These are phyloP conservation scores for Aureobasidium sp. DNA, from an alignment of 2,329 filamentous ascomycete species.

Conservation along the genomic window DNA sequence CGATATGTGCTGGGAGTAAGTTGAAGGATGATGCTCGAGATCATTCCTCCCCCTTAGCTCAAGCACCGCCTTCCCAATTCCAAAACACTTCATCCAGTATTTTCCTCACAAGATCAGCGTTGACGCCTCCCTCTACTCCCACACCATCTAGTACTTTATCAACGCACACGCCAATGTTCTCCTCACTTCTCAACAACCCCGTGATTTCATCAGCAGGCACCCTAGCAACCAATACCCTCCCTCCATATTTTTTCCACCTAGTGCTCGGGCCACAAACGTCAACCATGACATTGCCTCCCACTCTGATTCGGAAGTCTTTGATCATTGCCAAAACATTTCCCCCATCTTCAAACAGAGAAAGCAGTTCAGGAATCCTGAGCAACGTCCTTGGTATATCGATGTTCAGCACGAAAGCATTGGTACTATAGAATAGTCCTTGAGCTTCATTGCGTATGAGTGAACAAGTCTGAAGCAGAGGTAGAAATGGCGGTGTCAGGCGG, in stretches of 20 bases:
- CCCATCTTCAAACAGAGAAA: background rate
- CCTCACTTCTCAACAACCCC: background rate
- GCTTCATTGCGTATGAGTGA: background rate
- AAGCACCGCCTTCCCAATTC: background rate
- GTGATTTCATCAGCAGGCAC: background rate
- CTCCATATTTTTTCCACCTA: background rate
- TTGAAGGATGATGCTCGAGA: too few species aligned
- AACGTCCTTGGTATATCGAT: background rate
- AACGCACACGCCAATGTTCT: background rate
- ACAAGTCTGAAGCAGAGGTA: background rate
- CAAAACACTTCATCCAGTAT: background rate
- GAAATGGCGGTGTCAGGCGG: background rate
- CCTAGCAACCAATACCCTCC: background rate
- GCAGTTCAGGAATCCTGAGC: background rate
- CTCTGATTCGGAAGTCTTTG: background rate
- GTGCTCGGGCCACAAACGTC: background rate
- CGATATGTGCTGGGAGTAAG: too few species aligned
- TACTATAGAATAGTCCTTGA: background rate
- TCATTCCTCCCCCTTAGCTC: too few species aligned
- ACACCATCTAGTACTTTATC: background rate
- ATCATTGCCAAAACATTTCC: background rate
- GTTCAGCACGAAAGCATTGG: background rate
- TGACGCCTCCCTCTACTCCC: background rate
- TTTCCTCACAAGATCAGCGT: background rate
- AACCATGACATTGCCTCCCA: background rate